Evolutionary conservation across 495 filamentous ascomycete species (phyloP).

Genomic region (Talaromyces borbonicus): DNA sequence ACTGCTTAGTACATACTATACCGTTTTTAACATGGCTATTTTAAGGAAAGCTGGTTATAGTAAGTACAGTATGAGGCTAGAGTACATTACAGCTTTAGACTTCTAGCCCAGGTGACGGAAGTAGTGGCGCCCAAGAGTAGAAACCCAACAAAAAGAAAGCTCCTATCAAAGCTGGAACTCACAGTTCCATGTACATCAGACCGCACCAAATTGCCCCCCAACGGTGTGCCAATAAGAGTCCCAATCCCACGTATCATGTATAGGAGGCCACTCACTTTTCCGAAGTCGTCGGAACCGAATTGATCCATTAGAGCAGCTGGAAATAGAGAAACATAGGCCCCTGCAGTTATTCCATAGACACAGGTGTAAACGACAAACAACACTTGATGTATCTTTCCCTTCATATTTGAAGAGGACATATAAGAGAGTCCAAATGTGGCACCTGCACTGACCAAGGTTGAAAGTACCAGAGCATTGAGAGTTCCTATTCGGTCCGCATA

Average conservation of each 20-base stretch:
- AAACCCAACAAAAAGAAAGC: no score
- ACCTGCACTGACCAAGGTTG: slow-evolving; percentile 28
- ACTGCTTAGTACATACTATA: no score
- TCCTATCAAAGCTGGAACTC: no score
- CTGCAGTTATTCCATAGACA: slow-evolving; percentile 30
- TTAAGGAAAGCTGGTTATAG: no score
- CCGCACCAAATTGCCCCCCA: no score
- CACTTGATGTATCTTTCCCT: slow-evolving; percentile 1
- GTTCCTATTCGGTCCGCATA: slow-evolving; percentile 24
- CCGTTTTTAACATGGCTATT: no score
- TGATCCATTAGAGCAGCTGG: slow-evolving; percentile 30
- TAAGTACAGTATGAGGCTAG: no score
- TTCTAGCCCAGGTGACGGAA: no score
- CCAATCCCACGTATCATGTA: slow-evolving; percentile 35
- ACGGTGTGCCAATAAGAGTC: slow-evolving; percentile 30
- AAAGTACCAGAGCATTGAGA: slow-evolving; percentile 27
- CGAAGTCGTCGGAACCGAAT: slow-evolving; percentile 33
- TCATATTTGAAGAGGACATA: slow-evolving; percentile 24
- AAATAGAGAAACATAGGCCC: slow-evolving; percentile 33
- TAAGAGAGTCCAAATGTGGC: slow-evolving; percentile 27
- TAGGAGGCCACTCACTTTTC: slow-evolving; percentile 31
- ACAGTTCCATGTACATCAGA: no score
- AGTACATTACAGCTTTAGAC: no score
- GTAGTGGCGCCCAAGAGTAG: no score
- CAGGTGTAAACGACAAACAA: slow-evolving; percentile 30